These are phyloP conservation scores for Mucor racemosus DNA, from an alignment of 371 early-diverging fungal species.

Conservation along the genomic window DNA sequence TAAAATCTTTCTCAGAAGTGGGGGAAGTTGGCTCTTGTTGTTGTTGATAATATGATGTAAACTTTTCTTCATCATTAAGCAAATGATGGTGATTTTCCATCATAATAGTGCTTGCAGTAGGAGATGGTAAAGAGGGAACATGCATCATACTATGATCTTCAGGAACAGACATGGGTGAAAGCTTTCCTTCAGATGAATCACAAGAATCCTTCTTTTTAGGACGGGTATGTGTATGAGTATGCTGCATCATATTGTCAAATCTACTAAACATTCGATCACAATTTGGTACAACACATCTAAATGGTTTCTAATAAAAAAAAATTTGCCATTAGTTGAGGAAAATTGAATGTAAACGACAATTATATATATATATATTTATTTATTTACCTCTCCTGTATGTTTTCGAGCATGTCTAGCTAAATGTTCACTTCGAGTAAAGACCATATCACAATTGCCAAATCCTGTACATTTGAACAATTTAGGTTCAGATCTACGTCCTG, in stretches of 20 bases:
- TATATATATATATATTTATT: no score
- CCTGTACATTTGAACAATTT: slow-evolving; percentile 57
- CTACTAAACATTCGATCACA: slow-evolving; percentile 56
- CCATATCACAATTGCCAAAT: slow-evolving; percentile 57
- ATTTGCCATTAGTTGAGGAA: neutral
- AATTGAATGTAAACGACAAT: neutral
- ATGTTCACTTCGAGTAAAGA: slow-evolving; percentile 59
- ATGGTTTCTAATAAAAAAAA: slow-evolving; percentile 41
- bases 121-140: slow-evolving; percentile 10
- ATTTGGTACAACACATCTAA: slow-evolving; percentile 48
- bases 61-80: neutral
- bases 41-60: slow-evolving; percentile 4
- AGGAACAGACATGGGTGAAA: slow-evolving; percentile 6
- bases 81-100: slow-evolving; percentile 7
- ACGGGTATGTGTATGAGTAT: slow-evolving; percentile 51
- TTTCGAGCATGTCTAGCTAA: slow-evolving; percentile 60
- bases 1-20: slow-evolving; percentile 11
- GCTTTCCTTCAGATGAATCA: neutral
- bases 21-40: slow-evolving; percentile 13
- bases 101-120: slow-evolving; percentile 9
- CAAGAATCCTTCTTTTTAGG: slow-evolving; percentile 17
- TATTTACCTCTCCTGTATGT: slow-evolving; percentile 64
- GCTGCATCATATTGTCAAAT: slow-evolving; percentile 63
- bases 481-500: slow-evolving; percentile 28
- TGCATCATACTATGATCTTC: slow-evolving; percentile 8